Conservation (phyloP, 2,329 filamentous ascomycete genomes). For the Trichoderma simmonsii region DNA sequence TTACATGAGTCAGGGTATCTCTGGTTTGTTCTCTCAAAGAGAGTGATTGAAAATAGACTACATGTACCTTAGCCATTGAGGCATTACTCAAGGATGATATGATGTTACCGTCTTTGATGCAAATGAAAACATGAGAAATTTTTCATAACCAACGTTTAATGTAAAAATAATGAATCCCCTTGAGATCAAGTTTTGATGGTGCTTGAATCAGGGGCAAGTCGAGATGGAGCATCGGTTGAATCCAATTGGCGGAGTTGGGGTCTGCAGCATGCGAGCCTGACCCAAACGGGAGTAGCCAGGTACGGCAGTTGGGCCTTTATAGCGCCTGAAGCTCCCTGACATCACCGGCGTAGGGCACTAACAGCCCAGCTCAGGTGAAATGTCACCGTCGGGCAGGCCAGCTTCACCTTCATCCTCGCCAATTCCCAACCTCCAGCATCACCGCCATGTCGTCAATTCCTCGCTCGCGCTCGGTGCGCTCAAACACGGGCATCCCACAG, state of each 20-base stretch:
- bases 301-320: constrained; percentile 15
- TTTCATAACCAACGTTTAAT: neutral
- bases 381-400: neutral
- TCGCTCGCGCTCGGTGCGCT: constrained; percentile 49
- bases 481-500: neutral
- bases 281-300: constrained; percentile 16
- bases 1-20: constrained; percentile 14
- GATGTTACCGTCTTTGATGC: neutral
- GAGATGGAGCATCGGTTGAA: neutral
- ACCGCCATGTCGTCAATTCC: constrained; percentile 25
- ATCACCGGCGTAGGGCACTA: constrained; percentile 7
- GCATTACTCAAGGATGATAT: neutral
- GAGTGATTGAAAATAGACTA: constrained; percentile 11
- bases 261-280: neutral
- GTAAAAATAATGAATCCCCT: neutral
- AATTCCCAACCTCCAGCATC: neutral
- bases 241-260: constrained; percentile 1
- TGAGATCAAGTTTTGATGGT: neutral
- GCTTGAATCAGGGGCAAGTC: neutral
- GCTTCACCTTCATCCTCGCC: neutral
- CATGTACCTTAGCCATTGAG: neutral
- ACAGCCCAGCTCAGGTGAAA: neutral
- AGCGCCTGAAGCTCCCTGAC: constrained; percentile 8
- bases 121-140: neutral
- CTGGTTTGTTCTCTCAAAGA: constrained; percentile 12